Evolutionary conservation across 495 filamentous ascomycete species (phyloP).

Genomic region (Penicillium longicatenatum): DNA sequence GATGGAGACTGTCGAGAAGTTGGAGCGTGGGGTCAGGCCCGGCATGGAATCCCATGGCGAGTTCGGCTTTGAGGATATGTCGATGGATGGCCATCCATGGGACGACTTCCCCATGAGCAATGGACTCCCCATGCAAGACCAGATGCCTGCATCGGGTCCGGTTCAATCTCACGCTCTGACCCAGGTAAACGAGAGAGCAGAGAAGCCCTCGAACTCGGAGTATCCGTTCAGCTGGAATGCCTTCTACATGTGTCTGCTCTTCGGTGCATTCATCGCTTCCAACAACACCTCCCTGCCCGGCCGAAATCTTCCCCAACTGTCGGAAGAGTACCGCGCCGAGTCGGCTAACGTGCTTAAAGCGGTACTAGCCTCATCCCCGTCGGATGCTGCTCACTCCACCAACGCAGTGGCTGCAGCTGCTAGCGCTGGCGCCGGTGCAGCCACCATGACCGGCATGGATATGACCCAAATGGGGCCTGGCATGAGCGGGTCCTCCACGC

Average conservation of each 20-base stretch:
- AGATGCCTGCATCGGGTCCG: slow-evolving; percentile 35
- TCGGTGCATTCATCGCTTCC: slow-evolving; percentile 94
- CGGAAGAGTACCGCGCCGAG: slow-evolving; percentile 90
- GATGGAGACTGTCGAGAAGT: slow-evolving; percentile 78
- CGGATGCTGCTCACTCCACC: slow-evolving; percentile 34
- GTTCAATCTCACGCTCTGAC: slow-evolving; percentile 23
- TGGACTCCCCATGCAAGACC: slow-evolving; percentile 48
- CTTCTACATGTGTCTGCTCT: slow-evolving; percentile 82
- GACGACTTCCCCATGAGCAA: slow-evolving; percentile 78
- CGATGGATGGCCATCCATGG: slow-evolving; percentile 76
- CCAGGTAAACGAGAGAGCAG: slow-evolving; percentile 51
- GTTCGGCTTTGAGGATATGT: slow-evolving; percentile 81
- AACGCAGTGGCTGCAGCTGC: slow-evolving; percentile 42
- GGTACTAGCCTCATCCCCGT: slow-evolving; percentile 68
- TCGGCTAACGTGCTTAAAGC: slow-evolving; percentile 88
- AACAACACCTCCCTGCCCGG: slow-evolving; percentile 65
- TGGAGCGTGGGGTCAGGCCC: slow-evolving; percentile 67
- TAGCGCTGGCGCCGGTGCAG: slow-evolving; percentile 41
- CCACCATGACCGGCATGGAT: slow-evolving; percentile 49
- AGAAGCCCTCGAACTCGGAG: slow-evolving; percentile 61
- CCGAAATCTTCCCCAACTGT: slow-evolving; percentile 74
- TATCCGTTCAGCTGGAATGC: slow-evolving; percentile 60
- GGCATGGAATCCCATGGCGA: slow-evolving; percentile 64
- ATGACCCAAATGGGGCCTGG: slow-evolving; percentile 56
- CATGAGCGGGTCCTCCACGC: slow-evolving; percentile 60